Percentiles rank a stretch among this genome's conserved stretches.
These are phyloP conservation scores for Neurospora sp. DNA, from an alignment of 495 filamentous ascomycete species.

Conservation along the genomic window DNA sequence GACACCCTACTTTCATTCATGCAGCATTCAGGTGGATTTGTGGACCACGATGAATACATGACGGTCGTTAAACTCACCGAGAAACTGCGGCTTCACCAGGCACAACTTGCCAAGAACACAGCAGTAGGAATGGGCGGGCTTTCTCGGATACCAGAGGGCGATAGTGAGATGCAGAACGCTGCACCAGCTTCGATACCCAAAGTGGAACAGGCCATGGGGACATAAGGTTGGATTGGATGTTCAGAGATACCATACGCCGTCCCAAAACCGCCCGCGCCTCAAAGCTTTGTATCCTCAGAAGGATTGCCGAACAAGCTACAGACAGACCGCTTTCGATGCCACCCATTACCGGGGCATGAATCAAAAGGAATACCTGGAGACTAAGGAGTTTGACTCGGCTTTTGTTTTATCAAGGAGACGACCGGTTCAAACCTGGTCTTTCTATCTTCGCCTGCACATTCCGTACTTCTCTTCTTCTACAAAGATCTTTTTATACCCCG, in stretches of 20 bases:
- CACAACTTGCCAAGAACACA: conserved; percentile 42
- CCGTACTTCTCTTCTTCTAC: conserved; percentile 4
- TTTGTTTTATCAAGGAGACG: background rate
- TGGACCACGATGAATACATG: conserved; percentile 75
- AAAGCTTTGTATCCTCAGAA: background rate
- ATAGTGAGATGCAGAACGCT: conserved; percentile 38
- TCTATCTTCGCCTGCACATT: conserved; percentile 6
- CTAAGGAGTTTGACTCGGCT: background rate
- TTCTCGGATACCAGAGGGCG: conserved; percentile 54
- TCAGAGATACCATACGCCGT: background rate
- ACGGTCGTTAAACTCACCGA: conserved; percentile 79
- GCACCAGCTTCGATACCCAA: conserved; percentile 8
- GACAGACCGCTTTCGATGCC: background rate
- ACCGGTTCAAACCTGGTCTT: background rate
- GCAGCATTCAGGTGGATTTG: conserved; percentile 54
- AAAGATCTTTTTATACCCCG: conserved; percentile 15
- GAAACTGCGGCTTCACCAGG: conserved; percentile 63
- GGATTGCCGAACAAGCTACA: background rate
- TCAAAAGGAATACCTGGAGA: background rate
- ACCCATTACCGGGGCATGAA: background rate
- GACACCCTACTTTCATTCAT: conserved; percentile 83
- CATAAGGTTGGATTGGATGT: background rate
- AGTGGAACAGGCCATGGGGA: conserved; percentile 14
- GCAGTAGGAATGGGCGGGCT: conserved; percentile 51
- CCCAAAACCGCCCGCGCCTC: background rate